A percentile compares a stretch with the other conserved stretches of the same genome.
phyloP scores from a whole-genome alignment of 805 yeast genomes.

The Hanseniaspora meyeri region DNA sequence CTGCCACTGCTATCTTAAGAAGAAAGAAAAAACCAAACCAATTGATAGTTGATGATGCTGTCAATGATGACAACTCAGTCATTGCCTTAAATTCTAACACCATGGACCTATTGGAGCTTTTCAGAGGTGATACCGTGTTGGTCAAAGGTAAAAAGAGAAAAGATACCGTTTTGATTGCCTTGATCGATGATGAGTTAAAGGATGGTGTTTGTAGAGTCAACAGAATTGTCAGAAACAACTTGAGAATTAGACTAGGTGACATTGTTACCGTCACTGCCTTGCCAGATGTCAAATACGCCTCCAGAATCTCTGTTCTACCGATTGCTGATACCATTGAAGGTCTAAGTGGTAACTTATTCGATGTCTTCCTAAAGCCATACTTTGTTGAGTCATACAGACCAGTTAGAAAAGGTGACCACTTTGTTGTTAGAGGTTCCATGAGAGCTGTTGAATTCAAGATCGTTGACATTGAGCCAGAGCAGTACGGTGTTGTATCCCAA shows the following conservation, averaged over 20 bases:
- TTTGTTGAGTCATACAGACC: slow-evolving; percentile 99
- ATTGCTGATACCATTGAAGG: slow-evolving; percentile 98
- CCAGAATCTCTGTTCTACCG: slow-evolving; percentile 87
- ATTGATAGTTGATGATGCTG: slow-evolving; percentile 89
- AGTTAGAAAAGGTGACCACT: slow-evolving; percentile 92
- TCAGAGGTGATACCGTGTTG: slow-evolving; percentile 94
- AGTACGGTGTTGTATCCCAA: slow-evolving; percentile 94
- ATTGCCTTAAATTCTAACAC: slow-evolving; percentile 90
- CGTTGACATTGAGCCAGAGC: slow-evolving; percentile 95
- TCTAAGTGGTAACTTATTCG: slow-evolving; percentile 88
- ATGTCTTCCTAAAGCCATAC: slow-evolving; percentile 91
- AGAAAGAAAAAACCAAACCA: slow-evolving; percentile 97
- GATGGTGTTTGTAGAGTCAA: slow-evolving; percentile 90
- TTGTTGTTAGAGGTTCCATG: slow-evolving; percentile 97
- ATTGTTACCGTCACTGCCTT: slow-evolving; percentile 84
- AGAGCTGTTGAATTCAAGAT: slow-evolving; percentile 98
- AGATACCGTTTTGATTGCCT: slow-evolving; percentile 90
- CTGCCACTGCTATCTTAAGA: slow-evolving; percentile 95
- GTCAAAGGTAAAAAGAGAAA: slow-evolving; percentile 97
- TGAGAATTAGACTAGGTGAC: slow-evolving; percentile 89
- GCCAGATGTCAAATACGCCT: slow-evolving; percentile 95
- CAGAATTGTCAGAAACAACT: slow-evolving; percentile 90
- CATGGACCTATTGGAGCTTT: slow-evolving; percentile 85
- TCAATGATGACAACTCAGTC: slow-evolving; percentile 92
- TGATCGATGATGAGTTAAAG: slow-evolving; percentile 92